Base-by-base conservation (phyloP, 2,329 filamentous ascomycete species). In the Calonectria hawksworthii region DNA sequence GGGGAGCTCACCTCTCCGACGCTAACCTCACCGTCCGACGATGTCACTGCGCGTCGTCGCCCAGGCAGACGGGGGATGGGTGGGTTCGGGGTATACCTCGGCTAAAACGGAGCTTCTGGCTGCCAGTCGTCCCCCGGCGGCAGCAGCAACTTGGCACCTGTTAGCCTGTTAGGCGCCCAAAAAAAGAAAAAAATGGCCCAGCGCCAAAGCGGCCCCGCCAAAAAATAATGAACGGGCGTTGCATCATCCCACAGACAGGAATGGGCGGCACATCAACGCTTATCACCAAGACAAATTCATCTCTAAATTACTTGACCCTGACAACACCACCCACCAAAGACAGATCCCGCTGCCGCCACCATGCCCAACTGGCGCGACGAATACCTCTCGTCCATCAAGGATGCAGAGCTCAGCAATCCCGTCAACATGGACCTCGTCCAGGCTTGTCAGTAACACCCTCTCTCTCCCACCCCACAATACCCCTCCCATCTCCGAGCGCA, bases 361-460 rank as follows among this genome's bases (percentile, higher is more conserved):
- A 91, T 91, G 89, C 89, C 92, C 77, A 91, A 91, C 87, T 98
- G 96, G 94, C 91, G 93, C 82, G 92, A 94, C 78, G 94, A 98
- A 81, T 98, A 98, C 84, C 89, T 95, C 76, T 88, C 91, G 75
- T 93, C 94, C 77, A 89, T 99, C 78, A 90, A 92, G 79, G 93
- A 94, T 80, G 94, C 95, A 80, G 90, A 92, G 81, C 90, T 92
- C 76, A 94, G 95, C 73, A 89, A 87, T 78, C 88, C 89, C 7
- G 87, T 92, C 74, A 91, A 92, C 78, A 87, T 88, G 81, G 90
- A 92, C 68, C 90, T 98, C 75, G 94, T 98, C 81, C 90, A 95
- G 83, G 93, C 94, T 75, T 98, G 96, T 98, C 84, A 79, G 91
- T 84, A 51, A 38, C 56, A 61, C 16, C 23, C 30, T 21, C n/a